phyloP scores from a whole-genome alignment of 805 yeast species.

The Lipomyces spencermartinsiae region DNA sequence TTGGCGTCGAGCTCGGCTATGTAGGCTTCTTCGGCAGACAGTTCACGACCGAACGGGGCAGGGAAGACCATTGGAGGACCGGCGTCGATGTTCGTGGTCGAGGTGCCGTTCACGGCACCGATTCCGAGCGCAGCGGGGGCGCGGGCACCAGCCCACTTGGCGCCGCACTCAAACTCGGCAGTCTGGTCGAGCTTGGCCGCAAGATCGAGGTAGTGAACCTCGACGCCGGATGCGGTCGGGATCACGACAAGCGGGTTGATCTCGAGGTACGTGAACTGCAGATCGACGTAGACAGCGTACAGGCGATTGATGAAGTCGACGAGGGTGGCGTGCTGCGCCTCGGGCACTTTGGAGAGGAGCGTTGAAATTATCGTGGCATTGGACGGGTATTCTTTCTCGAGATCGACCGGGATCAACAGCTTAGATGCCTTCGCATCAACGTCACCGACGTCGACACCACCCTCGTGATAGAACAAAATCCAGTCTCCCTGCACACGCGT shows the following conservation, averaged over 20 bases:
- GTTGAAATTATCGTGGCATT: conserved; percentile 46
- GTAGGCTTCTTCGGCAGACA: conserved; percentile 54
- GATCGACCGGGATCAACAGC: conserved; percentile 53
- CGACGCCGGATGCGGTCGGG: conserved; percentile 49
- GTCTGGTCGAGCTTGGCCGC: conserved; percentile 58
- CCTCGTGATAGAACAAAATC: conserved; percentile 56
- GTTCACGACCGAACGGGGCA: conserved; percentile 56
- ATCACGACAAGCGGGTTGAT: conserved; percentile 56
- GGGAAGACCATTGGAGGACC: conserved; percentile 59
- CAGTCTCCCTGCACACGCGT: conserved; percentile 48
- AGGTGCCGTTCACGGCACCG: conserved; percentile 36
- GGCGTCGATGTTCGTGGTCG: conserved; percentile 49
- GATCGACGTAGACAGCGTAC: conserved; percentile 55
- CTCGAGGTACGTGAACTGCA: conserved; percentile 55
- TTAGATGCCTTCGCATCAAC: conserved; percentile 55
- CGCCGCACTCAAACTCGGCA: conserved; percentile 57
- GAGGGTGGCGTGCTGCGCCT: conserved; percentile 50
- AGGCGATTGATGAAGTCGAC: conserved; percentile 55
- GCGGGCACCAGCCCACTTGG: conserved; percentile 57
- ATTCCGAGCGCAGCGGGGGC: conserved; percentile 52
- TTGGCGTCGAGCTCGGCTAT: conserved; percentile 56
- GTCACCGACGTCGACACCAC: conserved; percentile 57
- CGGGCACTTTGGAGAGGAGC: conserved; percentile 51
- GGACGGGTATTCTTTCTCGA: conserved; percentile 50
- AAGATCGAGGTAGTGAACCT: conserved; percentile 54